Conservation (phyloP, 306 rosid species). For the Pyrus communis region DNA sequence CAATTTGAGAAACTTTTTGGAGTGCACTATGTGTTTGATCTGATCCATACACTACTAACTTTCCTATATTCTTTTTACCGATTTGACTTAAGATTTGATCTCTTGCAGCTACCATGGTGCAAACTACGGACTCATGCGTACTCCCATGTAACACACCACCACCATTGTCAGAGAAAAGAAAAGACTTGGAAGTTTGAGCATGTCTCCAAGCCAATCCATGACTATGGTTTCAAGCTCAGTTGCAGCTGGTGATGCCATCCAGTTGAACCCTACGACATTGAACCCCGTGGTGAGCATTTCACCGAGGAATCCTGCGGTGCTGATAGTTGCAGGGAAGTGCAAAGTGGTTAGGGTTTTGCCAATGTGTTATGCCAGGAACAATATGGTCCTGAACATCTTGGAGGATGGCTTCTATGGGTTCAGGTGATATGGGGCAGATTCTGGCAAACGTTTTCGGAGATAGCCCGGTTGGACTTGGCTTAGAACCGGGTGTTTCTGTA, state of each 20-base stretch:
- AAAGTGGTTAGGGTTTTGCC: constrained; percentile 28
- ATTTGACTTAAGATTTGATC: constrained; percentile 11
- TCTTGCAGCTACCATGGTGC: constrained; percentile 30
- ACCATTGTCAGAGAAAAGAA: constrained; percentile 24
- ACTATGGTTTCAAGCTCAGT: constrained; percentile 37
- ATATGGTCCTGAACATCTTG: constrained; percentile 21
- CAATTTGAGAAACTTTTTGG: constrained; percentile 23
- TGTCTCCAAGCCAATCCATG: constrained; percentile 40
- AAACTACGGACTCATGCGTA: constrained; percentile 36
- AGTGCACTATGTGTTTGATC: constrained; percentile 37
- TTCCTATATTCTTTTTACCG: constrained; percentile 13
- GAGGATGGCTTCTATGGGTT: constrained; percentile 29
- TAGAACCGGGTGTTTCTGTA: constrained; percentile 23
- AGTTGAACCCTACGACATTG: constrained; percentile 30
- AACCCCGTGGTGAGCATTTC: constrained; percentile 34
- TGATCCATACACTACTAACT: constrained; percentile 32
- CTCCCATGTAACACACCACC: constrained; percentile 38
- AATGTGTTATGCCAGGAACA: constrained; percentile 37
- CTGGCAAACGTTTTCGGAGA: constrained; percentile 14
- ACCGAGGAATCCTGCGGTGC: constrained; percentile 26
- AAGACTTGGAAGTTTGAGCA: constrained; percentile 28
- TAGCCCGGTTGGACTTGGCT: constrained; percentile 34
- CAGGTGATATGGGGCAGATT: constrained; percentile 19
- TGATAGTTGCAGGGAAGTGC: constrained; percentile 15
- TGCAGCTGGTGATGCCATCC: constrained; percentile 40